Evolutionary conservation across 257 asterid species (phyloP).

Genomic region (Solanum piurae): DNA sequence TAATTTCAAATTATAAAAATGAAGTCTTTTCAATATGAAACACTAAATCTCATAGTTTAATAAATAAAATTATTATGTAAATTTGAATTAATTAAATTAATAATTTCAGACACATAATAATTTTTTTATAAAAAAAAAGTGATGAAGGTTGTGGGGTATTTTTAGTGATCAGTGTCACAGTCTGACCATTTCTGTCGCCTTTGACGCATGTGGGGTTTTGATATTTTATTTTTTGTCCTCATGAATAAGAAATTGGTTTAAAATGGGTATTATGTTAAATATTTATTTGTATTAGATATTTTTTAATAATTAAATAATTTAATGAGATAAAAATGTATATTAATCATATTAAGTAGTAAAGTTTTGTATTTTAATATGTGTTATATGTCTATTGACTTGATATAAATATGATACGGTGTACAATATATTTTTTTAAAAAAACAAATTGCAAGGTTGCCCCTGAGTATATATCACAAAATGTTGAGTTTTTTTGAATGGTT

Average conservation of each 20-base stretch:
- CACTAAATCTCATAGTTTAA: not conserved
- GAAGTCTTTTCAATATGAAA: not conserved
- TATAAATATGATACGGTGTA: no score
- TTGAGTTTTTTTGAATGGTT: not conserved
- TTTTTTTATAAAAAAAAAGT: not conserved
- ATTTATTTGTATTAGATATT: not conserved
- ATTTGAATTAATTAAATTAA: not conserved
- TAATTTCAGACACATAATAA: not conserved
- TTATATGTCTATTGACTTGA: not conserved
- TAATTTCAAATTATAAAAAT: no score
- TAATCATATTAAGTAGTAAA: not conserved
- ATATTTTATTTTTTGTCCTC: not conserved
- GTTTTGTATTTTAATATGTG: not conserved
- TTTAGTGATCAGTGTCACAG: constrained; percentile 11
- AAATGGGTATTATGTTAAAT: not conserved
- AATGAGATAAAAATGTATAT: not conserved
- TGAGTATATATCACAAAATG: not conserved
- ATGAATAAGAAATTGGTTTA: not conserved
- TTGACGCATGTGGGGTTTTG: not conserved
- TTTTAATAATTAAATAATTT: not conserved
- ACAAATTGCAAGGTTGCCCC: not conserved
- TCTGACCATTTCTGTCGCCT: constrained; percentile 10
- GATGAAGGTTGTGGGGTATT: constrained; percentile 3
- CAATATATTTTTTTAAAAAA: no score
- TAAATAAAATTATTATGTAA: not conserved